Conservation (phyloP, 192 early-diverging fungal genomes). For the Rhizoclosmatium globosum region DNA sequence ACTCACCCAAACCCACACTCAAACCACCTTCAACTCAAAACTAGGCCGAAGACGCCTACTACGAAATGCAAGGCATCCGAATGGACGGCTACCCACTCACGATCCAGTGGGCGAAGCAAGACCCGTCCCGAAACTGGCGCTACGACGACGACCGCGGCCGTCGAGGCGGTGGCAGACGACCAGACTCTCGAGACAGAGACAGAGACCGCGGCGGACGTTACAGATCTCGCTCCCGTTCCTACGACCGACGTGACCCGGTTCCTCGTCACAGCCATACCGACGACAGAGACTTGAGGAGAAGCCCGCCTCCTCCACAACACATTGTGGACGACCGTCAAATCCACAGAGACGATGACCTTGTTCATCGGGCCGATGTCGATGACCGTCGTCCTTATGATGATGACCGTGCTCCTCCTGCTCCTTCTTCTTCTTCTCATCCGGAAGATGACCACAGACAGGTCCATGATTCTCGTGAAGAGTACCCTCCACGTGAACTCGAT, state of each 20-base stretch:
- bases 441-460: no score
- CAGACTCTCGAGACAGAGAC: neutral
- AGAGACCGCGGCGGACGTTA: neutral
- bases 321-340: no score
- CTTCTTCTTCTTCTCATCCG: no score
- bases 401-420: no score
- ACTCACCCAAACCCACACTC: neutral
- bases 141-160: slow-evolving; percentile 59
- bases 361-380: no score
- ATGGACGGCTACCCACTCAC: slow-evolving; percentile 82
- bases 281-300: neutral
- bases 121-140: slow-evolving; percentile 82
- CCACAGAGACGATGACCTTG: no score
- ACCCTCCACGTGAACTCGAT: no score
- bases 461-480: no score
- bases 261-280: neutral
- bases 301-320: neutral
- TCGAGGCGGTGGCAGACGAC: neutral
- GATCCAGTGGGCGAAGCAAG: slow-evolving; percentile 92
- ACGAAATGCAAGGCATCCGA: slow-evolving; percentile 87
- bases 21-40: neutral
- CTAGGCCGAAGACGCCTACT: slow-evolving; percentile 82
- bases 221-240: neutral
- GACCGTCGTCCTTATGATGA: no score
- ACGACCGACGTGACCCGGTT: neutral